Conservation (phyloP, 75 land plant species). For the Pinus taeda region DNA sequence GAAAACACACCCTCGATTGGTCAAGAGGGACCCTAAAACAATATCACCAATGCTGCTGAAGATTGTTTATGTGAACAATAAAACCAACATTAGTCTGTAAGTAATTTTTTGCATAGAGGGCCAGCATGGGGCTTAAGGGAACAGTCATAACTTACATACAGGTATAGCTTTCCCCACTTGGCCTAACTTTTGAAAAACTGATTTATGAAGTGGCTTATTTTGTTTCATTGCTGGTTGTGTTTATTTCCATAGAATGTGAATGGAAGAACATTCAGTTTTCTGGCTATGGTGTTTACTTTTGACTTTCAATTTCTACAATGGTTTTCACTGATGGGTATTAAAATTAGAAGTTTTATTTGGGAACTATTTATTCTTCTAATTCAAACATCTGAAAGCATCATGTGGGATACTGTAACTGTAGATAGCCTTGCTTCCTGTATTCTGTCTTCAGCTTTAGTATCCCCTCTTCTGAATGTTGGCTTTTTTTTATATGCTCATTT, state of each 20-base stretch:
- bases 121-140: too few species aligned
- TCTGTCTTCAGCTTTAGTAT: neutral
- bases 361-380: neutral
- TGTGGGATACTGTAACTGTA: neutral
- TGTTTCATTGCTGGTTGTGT: too few species aligned
- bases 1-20: too few species aligned
- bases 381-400: neutral
- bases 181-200: too few species aligned
- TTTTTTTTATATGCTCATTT: neutral
- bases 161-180: too few species aligned
- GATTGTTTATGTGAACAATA: too few species aligned
- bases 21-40: too few species aligned
- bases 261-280: neutral
- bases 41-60: too few species aligned
- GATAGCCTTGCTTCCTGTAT: neutral
- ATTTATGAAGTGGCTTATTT: too few species aligned
- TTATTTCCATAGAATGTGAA: neutral
- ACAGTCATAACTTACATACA: too few species aligned
- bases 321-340: slow-evolving; percentile 1
- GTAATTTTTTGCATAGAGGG: too few species aligned
- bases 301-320: neutral
- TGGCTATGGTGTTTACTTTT: neutral
- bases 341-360: neutral
- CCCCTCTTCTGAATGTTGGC: neutral
- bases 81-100: too few species aligned